Conservation (phyloP, 2,329 filamentous ascomycete genomes). For the Amauroascus verrucosus region DNA sequence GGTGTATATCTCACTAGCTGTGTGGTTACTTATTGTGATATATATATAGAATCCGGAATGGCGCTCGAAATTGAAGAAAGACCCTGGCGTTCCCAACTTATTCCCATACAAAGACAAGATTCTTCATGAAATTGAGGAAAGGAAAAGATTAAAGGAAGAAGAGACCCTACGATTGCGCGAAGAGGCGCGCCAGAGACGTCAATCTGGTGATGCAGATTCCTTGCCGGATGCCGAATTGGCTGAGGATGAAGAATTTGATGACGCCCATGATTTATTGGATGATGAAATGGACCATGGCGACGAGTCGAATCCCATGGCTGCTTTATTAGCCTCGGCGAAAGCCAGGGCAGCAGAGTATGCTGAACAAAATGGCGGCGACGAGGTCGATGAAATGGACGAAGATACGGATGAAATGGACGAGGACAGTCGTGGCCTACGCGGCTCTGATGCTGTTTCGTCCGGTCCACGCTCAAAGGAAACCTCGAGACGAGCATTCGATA, state of each 20-base stretch:
- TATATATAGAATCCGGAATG: conserved; percentile 71
- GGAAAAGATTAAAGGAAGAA: conserved; percentile 67
- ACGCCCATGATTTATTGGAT: conserved; percentile 40
- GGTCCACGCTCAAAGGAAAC: conserved; percentile 39
- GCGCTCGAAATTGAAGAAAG: conserved; percentile 90
- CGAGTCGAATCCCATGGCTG: conserved; percentile 77
- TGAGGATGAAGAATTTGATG: conserved; percentile 24
- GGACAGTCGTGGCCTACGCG: conserved; percentile 42
- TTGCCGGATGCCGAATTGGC: conserved; percentile 25
- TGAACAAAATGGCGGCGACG: conserved; percentile 50
- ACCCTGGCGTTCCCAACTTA: conserved; percentile 91
- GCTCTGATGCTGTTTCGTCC: conserved; percentile 35
- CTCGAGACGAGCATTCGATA: conserved; percentile 83
- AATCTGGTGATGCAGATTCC: conserved; percentile 30
- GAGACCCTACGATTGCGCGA: conserved; percentile 62
- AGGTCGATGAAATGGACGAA: conserved; percentile 44
- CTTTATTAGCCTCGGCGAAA: conserved; percentile 73
- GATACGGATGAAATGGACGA: conserved; percentile 39
- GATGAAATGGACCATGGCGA: conserved; percentile 51
- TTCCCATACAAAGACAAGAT: conserved; percentile 98
- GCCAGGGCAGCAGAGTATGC: conserved; percentile 69
- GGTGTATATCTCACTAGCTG: background rate
- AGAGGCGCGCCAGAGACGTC: conserved; percentile 44
- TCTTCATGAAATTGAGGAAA: conserved; percentile 87
- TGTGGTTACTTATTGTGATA: background rate